phyloP scores from a whole-genome alignment of 2,329 filamentous ascomycete species.

The Acrocalymma vagum region DNA sequence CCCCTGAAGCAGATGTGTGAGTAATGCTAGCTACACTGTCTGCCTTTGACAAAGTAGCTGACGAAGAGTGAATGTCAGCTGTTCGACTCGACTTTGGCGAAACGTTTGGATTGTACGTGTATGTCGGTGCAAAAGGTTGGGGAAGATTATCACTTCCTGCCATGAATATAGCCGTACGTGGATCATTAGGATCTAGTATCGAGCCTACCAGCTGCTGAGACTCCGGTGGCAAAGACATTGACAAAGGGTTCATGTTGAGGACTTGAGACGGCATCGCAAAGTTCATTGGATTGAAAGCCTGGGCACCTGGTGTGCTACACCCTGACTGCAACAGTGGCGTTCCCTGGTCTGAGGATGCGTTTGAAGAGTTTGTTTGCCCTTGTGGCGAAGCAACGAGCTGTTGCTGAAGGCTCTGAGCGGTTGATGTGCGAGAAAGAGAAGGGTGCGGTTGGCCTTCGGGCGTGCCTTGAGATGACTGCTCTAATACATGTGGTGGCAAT shows the following conservation, averaged over 20 bases:
- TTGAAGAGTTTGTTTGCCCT: constrained; percentile 19
- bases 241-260: constrained; percentile 54
- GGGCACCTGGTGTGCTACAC: constrained; percentile 26
- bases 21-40: constrained; percentile 35
- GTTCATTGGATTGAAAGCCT: constrained; percentile 25
- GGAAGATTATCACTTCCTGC: constrained; percentile 51
- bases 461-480: constrained; percentile 23
- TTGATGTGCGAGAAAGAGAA: constrained; percentile 29
- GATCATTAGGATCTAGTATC: constrained; percentile 55
- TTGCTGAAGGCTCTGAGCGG: constrained; percentile 27
- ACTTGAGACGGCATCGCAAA: constrained; percentile 38
- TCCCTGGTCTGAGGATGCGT: constrained; percentile 28
- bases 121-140: constrained; percentile 50
- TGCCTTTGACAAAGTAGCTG: neutral
- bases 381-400: constrained; percentile 35
- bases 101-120: constrained; percentile 56
- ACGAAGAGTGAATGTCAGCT: too few relatives aligned
- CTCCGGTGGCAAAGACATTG: constrained; percentile 60
- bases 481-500: constrained; percentile 46
- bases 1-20: constrained; percentile 52
- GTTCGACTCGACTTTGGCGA: constrained; percentile 36
- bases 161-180: constrained; percentile 57
- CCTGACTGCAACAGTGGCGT: constrained; percentile 31
- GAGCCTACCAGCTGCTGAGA: constrained; percentile 62
- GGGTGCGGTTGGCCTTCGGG: constrained; percentile 22